Evolutionary conservation across 306 rosid genomes (phyloP), one percentile per base, ranked within the genome.

Genomic region (Dalbergia cochinchinensis): DNA sequence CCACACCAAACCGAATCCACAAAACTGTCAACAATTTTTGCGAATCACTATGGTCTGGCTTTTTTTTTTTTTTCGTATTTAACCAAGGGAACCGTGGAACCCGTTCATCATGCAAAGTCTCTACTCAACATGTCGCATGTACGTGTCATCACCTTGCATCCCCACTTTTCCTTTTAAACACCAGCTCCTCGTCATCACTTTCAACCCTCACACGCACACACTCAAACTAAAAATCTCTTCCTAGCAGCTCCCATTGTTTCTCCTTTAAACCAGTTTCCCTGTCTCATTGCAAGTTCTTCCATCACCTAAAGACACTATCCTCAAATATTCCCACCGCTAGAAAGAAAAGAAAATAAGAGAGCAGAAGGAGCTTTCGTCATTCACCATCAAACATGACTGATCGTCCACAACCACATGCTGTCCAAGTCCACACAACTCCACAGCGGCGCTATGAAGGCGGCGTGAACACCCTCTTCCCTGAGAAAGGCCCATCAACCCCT

Each of bases 21-120:
- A 11, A 39, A 53, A 12, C 20, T 61, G 47, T 19, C 5, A 5
- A 19, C 20, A 20, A 20, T 58, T 58, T 20, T 20, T 20, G 34
- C 31, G 16, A 26, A 60, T 60, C 8, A 26, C 18, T 53, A 26
- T 26, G 31, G 31, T 26, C 31, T 2, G 1, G 3, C 31, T 26
- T 26, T 47, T 11, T 1, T 1, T 11, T 57, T 2, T 63, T 42
- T 59, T 82, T 4, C 57, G 31, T n/a, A n/a, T 34, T 58, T 12
- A 37, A 76, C 35, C 69, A 34, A 35, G 39, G 59, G 60, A 73
- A 65, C 64, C 16, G 5, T 88, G 96, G 93, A 90, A 93, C 93
- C 66, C 91, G 98, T 90, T 91, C 78, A 80, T 66, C 98, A 95
- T 95, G 97, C 96, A 95, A 84, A 79, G 79, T 87, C 83, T 84